A percentile compares a stretch with the other conserved stretches of the same genome.
phyloP scores from a whole-genome alignment of 345 rosid species.

The Lepidium didymum region DNA sequence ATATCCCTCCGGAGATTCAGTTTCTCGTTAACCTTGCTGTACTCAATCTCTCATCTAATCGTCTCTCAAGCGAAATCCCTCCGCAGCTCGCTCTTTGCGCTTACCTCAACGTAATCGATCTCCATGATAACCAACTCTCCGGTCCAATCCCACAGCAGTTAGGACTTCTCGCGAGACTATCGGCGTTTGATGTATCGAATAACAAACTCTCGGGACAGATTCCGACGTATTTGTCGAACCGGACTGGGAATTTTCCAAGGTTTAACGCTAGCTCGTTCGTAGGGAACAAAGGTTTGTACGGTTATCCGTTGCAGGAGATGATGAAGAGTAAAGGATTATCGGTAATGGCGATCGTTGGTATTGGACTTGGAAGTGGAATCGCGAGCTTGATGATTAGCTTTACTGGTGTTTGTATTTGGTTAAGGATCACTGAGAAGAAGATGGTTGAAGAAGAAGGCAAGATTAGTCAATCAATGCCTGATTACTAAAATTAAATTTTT shows the following conservation, averaged over 20 bases:
- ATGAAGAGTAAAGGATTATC: conserved; percentile 56
- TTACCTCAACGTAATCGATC: conserved; percentile 86
- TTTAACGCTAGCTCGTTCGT: conserved; percentile 72
- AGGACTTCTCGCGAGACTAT: conserved; percentile 62
- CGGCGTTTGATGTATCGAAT: conserved; percentile 78
- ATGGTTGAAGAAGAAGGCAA: conserved; percentile 75
- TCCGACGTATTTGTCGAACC: conserved; percentile 59
- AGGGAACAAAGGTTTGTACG: conserved; percentile 81
- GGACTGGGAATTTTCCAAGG: conserved; percentile 61
- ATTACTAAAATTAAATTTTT: conserved; percentile 30
- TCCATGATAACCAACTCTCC: conserved; percentile 65
- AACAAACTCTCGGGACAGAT: conserved; percentile 76
- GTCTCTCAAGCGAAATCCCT: conserved; percentile 63
- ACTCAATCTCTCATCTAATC: conserved; percentile 79
- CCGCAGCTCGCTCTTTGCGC: conserved; percentile 85
- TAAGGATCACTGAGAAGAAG: conserved; percentile 67
- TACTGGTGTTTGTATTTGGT: conserved; percentile 87
- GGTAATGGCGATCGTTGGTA: conserved; percentile 82
- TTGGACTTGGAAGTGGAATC: conserved; percentile 88
- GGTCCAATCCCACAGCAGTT: conserved; percentile 79
- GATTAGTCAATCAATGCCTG: conserved; percentile 77
- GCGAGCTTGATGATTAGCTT: conserved; percentile 85
- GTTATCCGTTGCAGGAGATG: conserved; percentile 73
- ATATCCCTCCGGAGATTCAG: conserved; percentile 75
- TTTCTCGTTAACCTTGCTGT: conserved; percentile 84